Percentiles rank a stretch among this genome's conserved stretches.
These are phyloP conservation scores for Basipetospora chlamydospora DNA, from an alignment of 2,329 filamentous ascomycete species.

Conservation along the genomic window DNA sequence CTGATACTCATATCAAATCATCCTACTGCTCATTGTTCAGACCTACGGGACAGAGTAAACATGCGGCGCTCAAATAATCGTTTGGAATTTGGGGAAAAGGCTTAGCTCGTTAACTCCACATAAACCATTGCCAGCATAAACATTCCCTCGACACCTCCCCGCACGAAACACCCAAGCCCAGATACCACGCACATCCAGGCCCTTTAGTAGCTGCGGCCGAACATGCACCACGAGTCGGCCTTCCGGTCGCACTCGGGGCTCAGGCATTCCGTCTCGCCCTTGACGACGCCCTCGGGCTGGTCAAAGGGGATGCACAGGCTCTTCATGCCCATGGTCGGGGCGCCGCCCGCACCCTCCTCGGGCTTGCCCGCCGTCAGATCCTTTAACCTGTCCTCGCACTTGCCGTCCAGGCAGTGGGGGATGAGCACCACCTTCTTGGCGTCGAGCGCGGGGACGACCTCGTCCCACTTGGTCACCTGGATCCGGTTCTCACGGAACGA, in stretches of 20 bases:
- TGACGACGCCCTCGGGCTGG: constrained; percentile 65
- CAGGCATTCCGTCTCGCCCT: constrained; percentile 78
- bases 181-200: too few relatives aligned
- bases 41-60: too few relatives aligned
- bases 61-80: too few relatives aligned
- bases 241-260: constrained; percentile 69
- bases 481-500: constrained; percentile 71
- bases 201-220: constrained; percentile 56
- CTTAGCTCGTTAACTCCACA: too few relatives aligned
- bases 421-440: constrained; percentile 86
- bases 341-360: constrained; percentile 34
- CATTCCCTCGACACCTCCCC: too few relatives aligned
- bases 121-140: too few relatives aligned
- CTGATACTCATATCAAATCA: too few relatives aligned
- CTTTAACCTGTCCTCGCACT: constrained; percentile 93
- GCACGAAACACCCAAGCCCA: too few relatives aligned
- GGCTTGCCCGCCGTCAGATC: constrained; percentile 71
- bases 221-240: constrained; percentile 84
- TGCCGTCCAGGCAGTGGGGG: constrained; percentile 66
- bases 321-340: constrained; percentile 52
- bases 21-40: too few relatives aligned
- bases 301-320: constrained; percentile 62
- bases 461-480: constrained; percentile 71
- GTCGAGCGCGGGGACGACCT: constrained; percentile 82
- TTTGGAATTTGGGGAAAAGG: too few relatives aligned